phyloP scores from a whole-genome alignment of 2,329 filamentous ascomycete species.

The Tolypocladium inflatum region DNA sequence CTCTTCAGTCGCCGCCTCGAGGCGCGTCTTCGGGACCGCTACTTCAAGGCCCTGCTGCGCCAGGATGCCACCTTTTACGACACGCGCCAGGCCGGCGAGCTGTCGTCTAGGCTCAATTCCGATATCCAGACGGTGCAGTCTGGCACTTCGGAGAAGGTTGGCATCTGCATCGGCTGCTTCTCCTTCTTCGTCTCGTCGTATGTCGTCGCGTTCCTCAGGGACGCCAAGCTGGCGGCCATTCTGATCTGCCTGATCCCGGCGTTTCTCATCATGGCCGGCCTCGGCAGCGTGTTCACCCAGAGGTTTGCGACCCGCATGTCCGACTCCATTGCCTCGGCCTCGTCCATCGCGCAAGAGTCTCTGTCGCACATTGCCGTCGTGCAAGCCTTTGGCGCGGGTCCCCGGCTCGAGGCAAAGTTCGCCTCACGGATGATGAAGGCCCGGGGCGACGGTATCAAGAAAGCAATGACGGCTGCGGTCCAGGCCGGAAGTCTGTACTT shows the following conservation, averaged over 20 bases:
- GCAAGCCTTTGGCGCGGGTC: slow-evolving; percentile 52
- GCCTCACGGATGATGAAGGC: slow-evolving; percentile 39
- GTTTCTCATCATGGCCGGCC: slow-evolving; percentile 48
- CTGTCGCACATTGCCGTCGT: slow-evolving; percentile 52
- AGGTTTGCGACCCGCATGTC: slow-evolving; percentile 41
- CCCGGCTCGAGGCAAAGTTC: slow-evolving; percentile 51
- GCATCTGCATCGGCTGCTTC: slow-evolving; percentile 49
- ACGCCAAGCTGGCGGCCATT: slow-evolving; percentile 53
- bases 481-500: slow-evolving; percentile 57
- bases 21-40: slow-evolving; percentile 51
- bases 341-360: slow-evolving; percentile 53
- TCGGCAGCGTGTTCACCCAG: slow-evolving; percentile 44
- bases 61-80: slow-evolving; percentile 59
- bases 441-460: slow-evolving; percentile 44
- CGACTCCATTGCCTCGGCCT: slow-evolving; percentile 45
- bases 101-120: slow-evolving; percentile 52
- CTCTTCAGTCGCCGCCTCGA: slow-evolving; percentile 54
- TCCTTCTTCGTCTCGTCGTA: slow-evolving; percentile 62
- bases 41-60: slow-evolving; percentile 46
- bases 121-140: slow-evolving; percentile 59
- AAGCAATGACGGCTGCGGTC: slow-evolving; percentile 44
- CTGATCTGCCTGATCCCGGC: slow-evolving; percentile 53
- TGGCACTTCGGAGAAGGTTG: slow-evolving; percentile 63
- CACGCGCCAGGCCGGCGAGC: slow-evolving; percentile 50
- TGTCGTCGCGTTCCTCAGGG: slow-evolving; percentile 56